Evolutionary conservation across 192 early-diverging fungal species (phyloP), one percentile per base, ranked within the genome.

Genomic region (Backusella westeae): DNA sequence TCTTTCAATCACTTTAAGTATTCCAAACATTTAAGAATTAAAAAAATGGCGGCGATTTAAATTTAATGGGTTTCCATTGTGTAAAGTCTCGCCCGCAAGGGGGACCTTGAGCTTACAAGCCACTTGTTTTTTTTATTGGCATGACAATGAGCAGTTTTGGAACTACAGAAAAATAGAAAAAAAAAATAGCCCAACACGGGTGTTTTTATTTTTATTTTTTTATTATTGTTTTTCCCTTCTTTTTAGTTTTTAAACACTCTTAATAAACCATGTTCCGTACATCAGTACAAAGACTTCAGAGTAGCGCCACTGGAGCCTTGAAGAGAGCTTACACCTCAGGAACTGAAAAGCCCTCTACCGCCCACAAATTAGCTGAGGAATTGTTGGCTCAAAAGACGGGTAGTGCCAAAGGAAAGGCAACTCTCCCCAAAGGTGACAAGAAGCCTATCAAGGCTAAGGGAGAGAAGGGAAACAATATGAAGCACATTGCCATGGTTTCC

Each of bases 391-490:
- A 82, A 71, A 84, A 85, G 67, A 83, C 80, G 14, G 80, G 83
- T 36, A 72, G 65, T 23, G 72, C 49, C 17, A 38, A 80, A 76
- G 74, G 36, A 82, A 82, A 83, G 63, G 72, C 82, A 8, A 88
- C 85, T 34, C 75, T 78, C 1, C 87, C 87, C 36, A 88, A 88
- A 72, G 80, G 87, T 34, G 82, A 85, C 71, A 85, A 84, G 70
- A 88, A 88, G 72, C 87, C 87, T 17, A 79, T 83, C 6, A 86
- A 86, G 76, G 79, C 76, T 1, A 79, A 81, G 38, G 82, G 78
- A 39, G 78, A 88, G 59, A 85, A 80, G 3, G 72, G 72, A 14
- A 83, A 69, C 26, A 80, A 75, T 69, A 78, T 75, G 71, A 82
- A 81, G 41, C 53, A 79, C 26, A 71, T 85, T 74, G 81, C 82